phyloP scores from a whole-genome alignment of 371 early-diverging fungal genomes.

The Mortierella sp. region DNA sequence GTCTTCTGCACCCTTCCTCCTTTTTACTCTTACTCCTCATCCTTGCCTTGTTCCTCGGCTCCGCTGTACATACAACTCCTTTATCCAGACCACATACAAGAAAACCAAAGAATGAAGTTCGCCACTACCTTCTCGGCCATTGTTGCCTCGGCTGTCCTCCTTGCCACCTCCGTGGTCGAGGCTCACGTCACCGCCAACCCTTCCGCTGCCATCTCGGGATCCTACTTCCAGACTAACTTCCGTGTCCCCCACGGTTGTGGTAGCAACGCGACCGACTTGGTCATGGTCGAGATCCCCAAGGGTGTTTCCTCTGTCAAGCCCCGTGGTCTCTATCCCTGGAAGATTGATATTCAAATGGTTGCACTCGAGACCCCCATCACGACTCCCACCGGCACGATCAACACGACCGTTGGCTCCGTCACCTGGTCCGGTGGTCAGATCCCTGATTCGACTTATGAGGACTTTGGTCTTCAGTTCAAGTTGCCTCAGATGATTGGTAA shows the following conservation, averaged over 20 bases:
- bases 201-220: slow-evolving; percentile 27
- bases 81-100: neutral
- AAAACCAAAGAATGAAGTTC: slow-evolving; percentile 35
- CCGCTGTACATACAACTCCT: neutral
- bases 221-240: slow-evolving; percentile 51
- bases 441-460: slow-evolving; percentile 46
- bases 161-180: slow-evolving; percentile 33
- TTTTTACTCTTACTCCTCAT: neutral
- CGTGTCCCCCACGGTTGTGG: slow-evolving; percentile 53
- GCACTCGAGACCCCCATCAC: slow-evolving; percentile 37
- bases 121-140: slow-evolving; percentile 15
- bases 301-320: slow-evolving; percentile 49
- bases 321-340: slow-evolving; percentile 33
- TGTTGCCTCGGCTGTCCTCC: slow-evolving; percentile 29
- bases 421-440: slow-evolving; percentile 41
- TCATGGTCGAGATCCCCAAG: slow-evolving; percentile 51
- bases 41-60: neutral
- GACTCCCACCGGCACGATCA: slow-evolving; percentile 41
- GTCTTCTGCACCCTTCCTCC: neutral
- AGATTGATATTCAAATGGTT: slow-evolving; percentile 46
- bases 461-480: slow-evolving; percentile 53
- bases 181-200: slow-evolving; percentile 54
- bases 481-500: slow-evolving; percentile 37
- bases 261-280: slow-evolving; percentile 39
- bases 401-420: slow-evolving; percentile 50